Base-by-base conservation (phyloP, 805 yeast species). In the Yamadazyma nakazawae region DNA sequence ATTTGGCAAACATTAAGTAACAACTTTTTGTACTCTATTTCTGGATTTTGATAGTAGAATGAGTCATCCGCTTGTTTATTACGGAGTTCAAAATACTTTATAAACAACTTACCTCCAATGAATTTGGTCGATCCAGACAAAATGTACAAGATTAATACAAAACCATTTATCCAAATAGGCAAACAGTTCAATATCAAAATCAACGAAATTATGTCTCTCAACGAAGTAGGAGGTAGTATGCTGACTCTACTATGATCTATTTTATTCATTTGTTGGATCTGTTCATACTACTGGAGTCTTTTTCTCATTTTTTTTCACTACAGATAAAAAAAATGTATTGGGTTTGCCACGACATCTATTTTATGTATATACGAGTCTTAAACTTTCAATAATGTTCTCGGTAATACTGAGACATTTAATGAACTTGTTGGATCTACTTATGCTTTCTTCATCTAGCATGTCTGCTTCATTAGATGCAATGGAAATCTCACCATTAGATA, bases 141-240 rank as follows among this genome's bases (percentile, higher is more conserved):
- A 10, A 54, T 50, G 46, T 61, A 64, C 6, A 59, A 44, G 10
- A 54, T 37, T 30, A 64, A 54, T 8, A 62, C 42, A 6, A 51
- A 24, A n/a, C 32, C 16, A 36, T 45, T 47, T 11, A 49, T 30
- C 35, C 37, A 48, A 2, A 9, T n/a, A 3, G 74, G 72, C 17
- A 67, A 48, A 18, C 57, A 49, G 37, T 60, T 55, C 11, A 67
- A 44, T n/a, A 67, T 47, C 49, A 66, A 60, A 7, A 63, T 57
- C 34, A 67, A 51, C 25, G 72, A 63, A 34, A 67, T 52, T 13
- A 67, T 59, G 45, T 68, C 74, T 41, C 67, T 52, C 44, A 61
- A 40, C 7, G 68, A 57, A 4, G 61, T 53, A 4, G 64, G 53
- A 3, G 64, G 64, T 32, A 60, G 42, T 7, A 58, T 50, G 40